Percentiles rank a stretch among this genome's conserved stretches.
These are phyloP conservation scores for Phaffomyces thermotolerans DNA, from an alignment of 805 yeast genomes.

Conservation along the genomic window DNA sequence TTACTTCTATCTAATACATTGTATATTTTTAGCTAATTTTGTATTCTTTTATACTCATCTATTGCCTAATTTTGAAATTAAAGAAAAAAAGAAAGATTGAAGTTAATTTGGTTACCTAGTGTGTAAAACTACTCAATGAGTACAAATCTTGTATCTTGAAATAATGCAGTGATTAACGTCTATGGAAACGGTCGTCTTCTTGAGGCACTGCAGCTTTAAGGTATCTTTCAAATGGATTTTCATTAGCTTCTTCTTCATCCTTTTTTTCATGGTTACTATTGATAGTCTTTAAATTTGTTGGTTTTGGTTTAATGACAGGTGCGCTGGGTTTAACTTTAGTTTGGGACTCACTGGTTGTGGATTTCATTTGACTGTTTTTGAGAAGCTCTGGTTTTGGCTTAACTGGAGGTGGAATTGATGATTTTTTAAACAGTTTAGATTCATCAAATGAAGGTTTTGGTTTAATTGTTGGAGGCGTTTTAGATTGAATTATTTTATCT, in stretches of 20 bases:
- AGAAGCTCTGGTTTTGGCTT: neutral
- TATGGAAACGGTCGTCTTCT: constrained; percentile 28
- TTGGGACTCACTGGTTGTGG: too few relatives aligned
- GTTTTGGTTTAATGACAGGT: constrained; percentile 2
- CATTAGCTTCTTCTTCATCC: constrained; percentile 16
- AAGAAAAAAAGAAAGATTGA: too few relatives aligned
- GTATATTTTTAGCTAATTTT: too few relatives aligned
- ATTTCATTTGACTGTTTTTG: neutral
- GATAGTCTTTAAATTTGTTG: neutral
- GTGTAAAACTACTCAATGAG: too few relatives aligned
- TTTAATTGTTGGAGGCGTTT: neutral
- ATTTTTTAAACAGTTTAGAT: too few relatives aligned
- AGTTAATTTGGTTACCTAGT: too few relatives aligned
- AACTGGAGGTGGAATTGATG: neutral
- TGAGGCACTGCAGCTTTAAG: constrained; percentile 32
- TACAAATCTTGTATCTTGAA: too few relatives aligned
- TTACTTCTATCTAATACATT: neutral
- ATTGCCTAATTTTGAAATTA: too few relatives aligned
- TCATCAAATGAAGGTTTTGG: neutral
- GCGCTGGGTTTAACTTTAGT: neutral
- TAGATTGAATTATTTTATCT: too few relatives aligned
- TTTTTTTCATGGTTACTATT: neutral
- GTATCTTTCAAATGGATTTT: constrained; percentile 31
- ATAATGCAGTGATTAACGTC: constrained; percentile 2
- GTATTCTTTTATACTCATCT: neutral